These are phyloP conservation scores for Hypoxylon rubiginosum DNA, from an alignment of 2,329 filamentous ascomycete genomes.

Conservation along the genomic window DNA sequence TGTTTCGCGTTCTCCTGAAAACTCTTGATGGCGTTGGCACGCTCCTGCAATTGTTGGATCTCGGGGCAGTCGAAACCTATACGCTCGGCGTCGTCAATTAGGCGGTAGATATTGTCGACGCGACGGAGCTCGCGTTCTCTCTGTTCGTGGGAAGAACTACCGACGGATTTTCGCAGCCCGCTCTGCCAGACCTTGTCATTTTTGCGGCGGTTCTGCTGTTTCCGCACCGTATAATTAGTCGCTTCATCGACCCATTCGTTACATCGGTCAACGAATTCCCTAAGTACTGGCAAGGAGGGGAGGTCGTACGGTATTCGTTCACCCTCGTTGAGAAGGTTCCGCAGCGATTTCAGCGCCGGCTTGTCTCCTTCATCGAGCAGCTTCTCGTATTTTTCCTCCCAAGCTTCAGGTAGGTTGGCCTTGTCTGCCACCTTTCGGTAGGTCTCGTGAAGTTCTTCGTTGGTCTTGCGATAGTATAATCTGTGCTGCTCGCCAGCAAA, in stretches of 20 bases:
- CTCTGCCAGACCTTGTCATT: constrained; percentile 89
- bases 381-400: constrained; percentile 91
- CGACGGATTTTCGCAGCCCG: constrained; percentile 77
- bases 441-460: constrained; percentile 75
- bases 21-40: constrained; percentile 83
- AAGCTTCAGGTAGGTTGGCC: constrained; percentile 85
- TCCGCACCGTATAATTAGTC: constrained; percentile 94
- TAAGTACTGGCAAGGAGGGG: constrained; percentile 83
- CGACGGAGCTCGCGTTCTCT: constrained; percentile 92
- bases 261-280: constrained; percentile 93
- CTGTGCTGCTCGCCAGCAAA: constrained; percentile 78
- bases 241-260: constrained; percentile 99
- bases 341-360: constrained; percentile 87
- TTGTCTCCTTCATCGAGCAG: constrained; percentile 85
- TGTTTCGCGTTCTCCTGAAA: constrained; percentile 83
- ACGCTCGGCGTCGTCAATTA: constrained; percentile 85
- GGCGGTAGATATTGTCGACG: constrained; percentile 86
- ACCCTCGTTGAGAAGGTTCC: constrained; percentile 88
- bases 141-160: constrained; percentile 69
- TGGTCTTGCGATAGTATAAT: constrained; percentile 81
- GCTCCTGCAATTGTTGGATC: constrained; percentile 86
- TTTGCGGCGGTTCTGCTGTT: constrained; percentile 97
- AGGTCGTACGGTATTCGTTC: constrained; percentile 96
- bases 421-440: constrained; percentile 87
- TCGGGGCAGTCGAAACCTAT: constrained; percentile 95